Conservation (phyloP, 2,329 filamentous ascomycete genomes). For the Verticillium zaregamsianum region DNA sequence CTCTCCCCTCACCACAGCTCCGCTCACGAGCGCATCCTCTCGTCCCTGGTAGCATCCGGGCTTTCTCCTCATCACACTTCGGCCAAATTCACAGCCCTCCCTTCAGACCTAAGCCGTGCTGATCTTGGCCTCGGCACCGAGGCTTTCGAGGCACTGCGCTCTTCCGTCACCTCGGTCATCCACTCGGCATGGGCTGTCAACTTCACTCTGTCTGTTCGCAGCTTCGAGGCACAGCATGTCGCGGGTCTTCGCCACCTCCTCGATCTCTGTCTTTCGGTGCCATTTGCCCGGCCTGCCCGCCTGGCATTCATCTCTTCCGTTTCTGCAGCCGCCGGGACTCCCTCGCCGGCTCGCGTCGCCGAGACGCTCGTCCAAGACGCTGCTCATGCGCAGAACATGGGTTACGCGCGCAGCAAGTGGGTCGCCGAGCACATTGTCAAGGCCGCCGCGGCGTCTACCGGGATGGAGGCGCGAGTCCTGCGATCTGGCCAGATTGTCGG, state of each 20-base stretch:
- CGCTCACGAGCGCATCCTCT: slow-evolving; percentile 14
- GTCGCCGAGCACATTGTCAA: slow-evolving; percentile 41
- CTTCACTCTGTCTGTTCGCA: slow-evolving; percentile 44
- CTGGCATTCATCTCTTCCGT: slow-evolving; percentile 43
- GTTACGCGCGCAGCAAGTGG: slow-evolving; percentile 46
- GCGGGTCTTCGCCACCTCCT: slow-evolving; percentile 40
- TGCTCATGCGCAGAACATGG: slow-evolving; percentile 40
- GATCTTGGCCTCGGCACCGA: slow-evolving; percentile 32
- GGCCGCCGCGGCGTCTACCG: slow-evolving; percentile 21
- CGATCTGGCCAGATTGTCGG: slow-evolving; percentile 42
- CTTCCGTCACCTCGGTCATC: slow-evolving; percentile 36
- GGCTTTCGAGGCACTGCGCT: slow-evolving; percentile 19
- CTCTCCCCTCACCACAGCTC: slow-evolving; percentile 17
- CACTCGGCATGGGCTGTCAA: slow-evolving; percentile 53
- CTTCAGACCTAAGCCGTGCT: slow-evolving; percentile 33
- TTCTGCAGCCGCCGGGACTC: slow-evolving; percentile 33
- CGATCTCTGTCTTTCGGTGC: slow-evolving; percentile 30
- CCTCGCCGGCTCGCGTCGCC: slow-evolving; percentile 26
- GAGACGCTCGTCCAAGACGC: slow-evolving; percentile 31
- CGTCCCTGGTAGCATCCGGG: slow-evolving; percentile 27
- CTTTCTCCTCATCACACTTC: slow-evolving; percentile 10
- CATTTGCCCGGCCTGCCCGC: slow-evolving; percentile 25
- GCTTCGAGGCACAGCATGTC: slow-evolving; percentile 43
- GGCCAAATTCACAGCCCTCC: slow-evolving; percentile 30
- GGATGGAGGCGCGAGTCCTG: slow-evolving; percentile 29